phyloP scores from a whole-genome alignment of 148 eudicot genomes.

The Cornus florida region DNA sequence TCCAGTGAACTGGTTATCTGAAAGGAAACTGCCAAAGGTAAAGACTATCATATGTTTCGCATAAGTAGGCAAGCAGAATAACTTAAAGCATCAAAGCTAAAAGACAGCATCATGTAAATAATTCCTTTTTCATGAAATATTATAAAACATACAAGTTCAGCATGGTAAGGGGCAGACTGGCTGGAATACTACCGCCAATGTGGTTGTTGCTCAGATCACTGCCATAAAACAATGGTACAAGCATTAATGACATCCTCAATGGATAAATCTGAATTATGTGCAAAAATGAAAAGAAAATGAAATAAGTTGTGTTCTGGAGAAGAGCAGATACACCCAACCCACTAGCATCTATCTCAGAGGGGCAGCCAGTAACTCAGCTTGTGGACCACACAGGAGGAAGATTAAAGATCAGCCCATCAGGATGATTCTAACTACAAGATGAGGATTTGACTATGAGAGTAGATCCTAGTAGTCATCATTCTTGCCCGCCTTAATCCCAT shows the following conservation, averaged over 20 bases:
- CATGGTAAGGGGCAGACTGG: constrained; percentile 68
- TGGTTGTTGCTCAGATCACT: constrained; percentile 82
- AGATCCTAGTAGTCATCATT: not conserved
- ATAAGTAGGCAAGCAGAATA: not conserved
- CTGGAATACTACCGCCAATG: constrained; percentile 86
- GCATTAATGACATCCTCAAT: not conserved
- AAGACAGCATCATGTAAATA: constrained; percentile 8
- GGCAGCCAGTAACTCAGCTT: not conserved
- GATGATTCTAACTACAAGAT: constrained; percentile 1
- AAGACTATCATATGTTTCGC: constrained; percentile 42
- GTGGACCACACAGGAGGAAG: not conserved
- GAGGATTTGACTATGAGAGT: not conserved
- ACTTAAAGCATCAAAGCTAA: not conserved
- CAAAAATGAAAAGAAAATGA: not conserved
- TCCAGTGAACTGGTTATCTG: constrained; percentile 80
- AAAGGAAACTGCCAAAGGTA: constrained; percentile 83
- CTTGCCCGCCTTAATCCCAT: too few species aligned
- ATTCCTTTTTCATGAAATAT: not conserved
- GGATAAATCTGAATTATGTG: not conserved
- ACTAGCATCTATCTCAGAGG: not conserved
- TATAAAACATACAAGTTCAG: constrained; percentile 52
- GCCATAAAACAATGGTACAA: constrained; percentile 29
- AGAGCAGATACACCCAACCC: not conserved
- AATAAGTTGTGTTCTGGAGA: constrained; percentile 1
- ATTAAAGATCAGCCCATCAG: not conserved